phyloP scores from a whole-genome alignment of 2,329 filamentous ascomycete genomes.

The Polytolypa hystricis region DNA sequence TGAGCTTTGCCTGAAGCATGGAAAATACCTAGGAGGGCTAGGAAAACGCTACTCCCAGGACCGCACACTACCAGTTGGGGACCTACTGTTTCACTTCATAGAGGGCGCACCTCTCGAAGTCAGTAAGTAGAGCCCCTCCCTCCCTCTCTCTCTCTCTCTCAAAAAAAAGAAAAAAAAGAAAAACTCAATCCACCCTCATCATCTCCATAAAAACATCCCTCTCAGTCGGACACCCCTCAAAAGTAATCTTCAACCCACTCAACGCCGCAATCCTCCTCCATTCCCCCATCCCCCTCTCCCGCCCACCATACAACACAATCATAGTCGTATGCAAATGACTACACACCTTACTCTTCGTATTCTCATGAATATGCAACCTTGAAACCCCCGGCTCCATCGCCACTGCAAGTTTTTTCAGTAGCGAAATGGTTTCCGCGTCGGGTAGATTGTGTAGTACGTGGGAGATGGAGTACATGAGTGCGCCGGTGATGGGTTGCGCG shows the following conservation, averaged over 20 bases:
- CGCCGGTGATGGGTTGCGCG: conserved; percentile 22
- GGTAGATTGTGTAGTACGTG: not conserved
- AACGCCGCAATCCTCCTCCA: conserved; percentile 25
- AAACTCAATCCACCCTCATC: too few species aligned
- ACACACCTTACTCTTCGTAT: not conserved
- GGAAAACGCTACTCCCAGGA: too few species aligned
- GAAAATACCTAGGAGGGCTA: too few species aligned
- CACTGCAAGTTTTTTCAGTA: not conserved
- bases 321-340: not conserved
- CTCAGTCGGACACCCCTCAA: conserved; percentile 27
- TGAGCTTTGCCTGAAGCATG: too few species aligned
- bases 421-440: not conserved
- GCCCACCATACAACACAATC: not conserved
- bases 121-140: too few species aligned
- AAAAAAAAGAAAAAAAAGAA: too few species aligned
- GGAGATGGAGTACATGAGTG: not conserved
- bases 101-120: too few species aligned
- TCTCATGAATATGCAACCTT: not conserved
- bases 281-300: conserved; percentile 24
- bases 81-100: too few species aligned
- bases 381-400: not conserved
- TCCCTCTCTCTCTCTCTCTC: too few species aligned
- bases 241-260: conserved; percentile 23
- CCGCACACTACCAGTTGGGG: too few species aligned
- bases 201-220: too few species aligned